These are phyloP conservation scores for Pleurotus djamor DNA, from an alignment of 768 basidiomycete species.

Conservation along the genomic window DNA sequence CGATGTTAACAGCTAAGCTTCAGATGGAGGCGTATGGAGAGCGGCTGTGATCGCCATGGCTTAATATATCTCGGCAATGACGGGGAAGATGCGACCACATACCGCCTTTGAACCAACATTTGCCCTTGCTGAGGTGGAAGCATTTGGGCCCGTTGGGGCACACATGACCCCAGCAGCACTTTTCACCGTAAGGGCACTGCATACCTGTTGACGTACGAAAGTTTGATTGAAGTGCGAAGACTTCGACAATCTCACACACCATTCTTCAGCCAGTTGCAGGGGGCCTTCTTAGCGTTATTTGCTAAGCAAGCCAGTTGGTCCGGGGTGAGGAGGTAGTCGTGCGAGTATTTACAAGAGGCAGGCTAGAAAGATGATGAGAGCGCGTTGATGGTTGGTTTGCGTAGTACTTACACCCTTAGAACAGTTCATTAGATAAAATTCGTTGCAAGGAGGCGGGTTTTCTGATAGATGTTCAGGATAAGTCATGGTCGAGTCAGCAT, in stretches of 20 bases:
- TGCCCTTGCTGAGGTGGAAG: slow-evolving; percentile 72
- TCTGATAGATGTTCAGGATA: slow-evolving; percentile 37
- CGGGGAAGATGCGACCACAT: slow-evolving; percentile 10
- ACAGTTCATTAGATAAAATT: slow-evolving; percentile 80
- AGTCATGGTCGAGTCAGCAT: background rate
- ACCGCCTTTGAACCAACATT: slow-evolving; percentile 88
- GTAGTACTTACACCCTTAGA: slow-evolving; percentile 58
- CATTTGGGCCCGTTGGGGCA: slow-evolving; percentile 80
- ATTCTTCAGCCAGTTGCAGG: slow-evolving; percentile 83
- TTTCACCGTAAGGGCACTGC: slow-evolving; percentile 71
- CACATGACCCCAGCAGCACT: slow-evolving; percentile 82
- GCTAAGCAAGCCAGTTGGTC: slow-evolving; percentile 74
- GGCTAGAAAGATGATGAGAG: slow-evolving; percentile 29
- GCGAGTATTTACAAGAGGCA: slow-evolving; percentile 78
- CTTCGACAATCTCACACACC: slow-evolving; percentile 32
- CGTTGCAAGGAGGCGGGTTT: slow-evolving; percentile 82
- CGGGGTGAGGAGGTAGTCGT: slow-evolving; percentile 70
- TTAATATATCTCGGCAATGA: background rate
- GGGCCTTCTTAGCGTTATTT: slow-evolving; percentile 80
- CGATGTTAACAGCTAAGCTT: background rate
- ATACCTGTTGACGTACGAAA: slow-evolving; percentile 39
- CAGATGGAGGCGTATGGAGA: background rate
- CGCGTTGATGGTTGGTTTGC: background rate
- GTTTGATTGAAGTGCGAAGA: too few relatives aligned
- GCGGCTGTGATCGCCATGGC: slow-evolving; percentile 12